phyloP scores from a whole-genome alignment of 768 basidiomycete genomes.

The Clavulina sp. region DNA sequence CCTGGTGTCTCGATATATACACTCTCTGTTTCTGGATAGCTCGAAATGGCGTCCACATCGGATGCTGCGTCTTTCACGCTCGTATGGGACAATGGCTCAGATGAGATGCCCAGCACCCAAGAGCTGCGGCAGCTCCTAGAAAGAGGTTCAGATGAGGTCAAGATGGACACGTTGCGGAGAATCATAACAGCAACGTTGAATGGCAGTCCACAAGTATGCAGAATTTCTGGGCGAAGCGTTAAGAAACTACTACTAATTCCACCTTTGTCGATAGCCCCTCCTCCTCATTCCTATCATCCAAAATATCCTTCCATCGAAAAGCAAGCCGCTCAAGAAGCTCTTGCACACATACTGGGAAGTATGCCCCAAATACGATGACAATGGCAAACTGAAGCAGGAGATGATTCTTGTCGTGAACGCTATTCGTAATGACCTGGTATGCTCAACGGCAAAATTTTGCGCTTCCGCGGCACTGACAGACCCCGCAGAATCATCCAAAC shows the following conservation, averaged over 20 bases:
- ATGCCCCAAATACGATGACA: constrained; percentile 93
- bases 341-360: constrained; percentile 95
- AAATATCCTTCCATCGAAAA: constrained; percentile 87
- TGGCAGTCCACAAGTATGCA: constrained; percentile 72
- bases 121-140: constrained; percentile 73
- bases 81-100: constrained; percentile 44
- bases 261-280: constrained; percentile 37
- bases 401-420: constrained; percentile 99
- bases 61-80: constrained; percentile 52
- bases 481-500: constrained; percentile 84
- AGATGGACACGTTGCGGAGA: constrained; percentile 86
- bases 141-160: constrained; percentile 93
- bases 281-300: constrained; percentile 98
- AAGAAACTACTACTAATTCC: not conserved
- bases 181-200: constrained; percentile 90
- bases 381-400: constrained; percentile 95
- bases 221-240: not conserved
- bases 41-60: constrained; percentile 7
- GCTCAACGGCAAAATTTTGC: constrained; percentile 16
- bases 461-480: not conserved
- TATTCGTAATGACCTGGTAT: constrained; percentile 88
- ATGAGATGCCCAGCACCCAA: constrained; percentile 59
- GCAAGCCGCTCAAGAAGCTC: constrained; percentile 93
- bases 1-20: not conserved
- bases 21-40: not conserved